These are phyloP conservation scores for Dioscorea dumetorum DNA, from an alignment of 106 monocot genomes.

Conservation along the genomic window DNA sequence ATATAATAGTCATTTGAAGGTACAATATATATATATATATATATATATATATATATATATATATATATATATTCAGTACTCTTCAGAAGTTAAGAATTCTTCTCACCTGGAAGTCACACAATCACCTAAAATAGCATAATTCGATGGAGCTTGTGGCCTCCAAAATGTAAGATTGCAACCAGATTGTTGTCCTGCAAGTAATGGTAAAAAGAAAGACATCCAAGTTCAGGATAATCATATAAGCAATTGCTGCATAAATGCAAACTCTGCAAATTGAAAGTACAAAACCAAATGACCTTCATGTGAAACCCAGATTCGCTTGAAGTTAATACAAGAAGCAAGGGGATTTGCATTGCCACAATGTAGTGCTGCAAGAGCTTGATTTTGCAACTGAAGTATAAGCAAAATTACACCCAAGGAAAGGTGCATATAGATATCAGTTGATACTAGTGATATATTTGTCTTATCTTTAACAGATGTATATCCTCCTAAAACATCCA, in stretches of 20 bases:
- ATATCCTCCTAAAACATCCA: constrained; percentile 85
- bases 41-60: too few relatives aligned
- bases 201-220: too few relatives aligned
- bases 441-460: constrained; percentile 65
- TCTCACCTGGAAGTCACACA: constrained; percentile 92
- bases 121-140: constrained; percentile 88
- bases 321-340: constrained; percentile 77
- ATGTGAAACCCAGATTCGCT: constrained; percentile 68
- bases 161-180: constrained; percentile 86
- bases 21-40: too few relatives aligned
- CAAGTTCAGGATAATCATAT: background rate
- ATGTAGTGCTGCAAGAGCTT: constrained; percentile 69
- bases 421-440: constrained; percentile 75
- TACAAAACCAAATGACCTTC: constrained; percentile 42
- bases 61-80: too few relatives aligned
- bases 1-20: too few relatives aligned
- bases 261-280: background rate
- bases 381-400: constrained; percentile 75
- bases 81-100: too few relatives aligned
- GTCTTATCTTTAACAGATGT: constrained; percentile 89
- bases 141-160: constrained; percentile 97
- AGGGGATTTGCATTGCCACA: constrained; percentile 69
- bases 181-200: constrained; percentile 42
- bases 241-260: background rate
- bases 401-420: constrained; percentile 80